phyloP scores from a whole-genome alignment of 2,329 filamentous ascomycete genomes.

The Alternaria panax region DNA sequence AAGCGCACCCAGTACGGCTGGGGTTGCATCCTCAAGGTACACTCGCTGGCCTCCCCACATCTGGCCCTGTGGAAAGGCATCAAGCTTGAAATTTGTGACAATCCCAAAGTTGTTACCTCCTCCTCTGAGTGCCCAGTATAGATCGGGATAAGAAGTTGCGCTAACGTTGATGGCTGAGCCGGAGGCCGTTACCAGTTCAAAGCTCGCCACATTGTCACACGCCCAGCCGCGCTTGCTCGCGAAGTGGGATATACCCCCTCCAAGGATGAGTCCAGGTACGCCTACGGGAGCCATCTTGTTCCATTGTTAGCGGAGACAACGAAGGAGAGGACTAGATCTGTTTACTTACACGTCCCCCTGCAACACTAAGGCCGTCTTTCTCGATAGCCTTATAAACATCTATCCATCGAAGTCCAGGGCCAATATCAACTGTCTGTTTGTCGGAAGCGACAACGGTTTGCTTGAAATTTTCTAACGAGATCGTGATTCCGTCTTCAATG shows the following conservation, averaged over 20 bases:
- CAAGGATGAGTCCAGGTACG: conserved; percentile 38
- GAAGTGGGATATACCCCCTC: conserved; percentile 35
- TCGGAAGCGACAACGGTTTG: conserved; percentile 32
- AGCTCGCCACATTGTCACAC: conserved; percentile 39
- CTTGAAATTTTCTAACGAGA: conserved; percentile 49
- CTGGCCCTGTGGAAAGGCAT: conserved; percentile 23
- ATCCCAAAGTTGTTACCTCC: conserved; percentile 44
- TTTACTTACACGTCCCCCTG: conserved; percentile 30
- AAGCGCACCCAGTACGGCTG: conserved; percentile 23
- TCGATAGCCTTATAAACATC: conserved; percentile 37
- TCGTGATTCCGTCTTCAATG: conserved; percentile 53
- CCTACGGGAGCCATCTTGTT: conserved; percentile 28
- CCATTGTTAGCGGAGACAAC: background rate
- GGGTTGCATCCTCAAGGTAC: conserved; percentile 18
- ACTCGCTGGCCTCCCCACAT: conserved; percentile 35
- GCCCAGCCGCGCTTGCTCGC: conserved; percentile 33
- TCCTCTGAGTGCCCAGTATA: conserved; percentile 48
- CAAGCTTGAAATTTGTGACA: conserved; percentile 37
- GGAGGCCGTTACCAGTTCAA: conserved; percentile 26
- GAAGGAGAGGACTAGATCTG: background rate
- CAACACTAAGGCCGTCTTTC: conserved; percentile 27
- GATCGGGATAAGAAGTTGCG: conserved; percentile 43
- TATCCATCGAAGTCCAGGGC: conserved; percentile 42
- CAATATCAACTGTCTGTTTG: conserved; percentile 28
- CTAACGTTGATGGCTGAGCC: conserved; percentile 17